Evolutionary conservation across 169 alveolate species (phyloP), one percentile per base, ranked within the genome.

Genomic region (Eimeria mitis): DNA sequence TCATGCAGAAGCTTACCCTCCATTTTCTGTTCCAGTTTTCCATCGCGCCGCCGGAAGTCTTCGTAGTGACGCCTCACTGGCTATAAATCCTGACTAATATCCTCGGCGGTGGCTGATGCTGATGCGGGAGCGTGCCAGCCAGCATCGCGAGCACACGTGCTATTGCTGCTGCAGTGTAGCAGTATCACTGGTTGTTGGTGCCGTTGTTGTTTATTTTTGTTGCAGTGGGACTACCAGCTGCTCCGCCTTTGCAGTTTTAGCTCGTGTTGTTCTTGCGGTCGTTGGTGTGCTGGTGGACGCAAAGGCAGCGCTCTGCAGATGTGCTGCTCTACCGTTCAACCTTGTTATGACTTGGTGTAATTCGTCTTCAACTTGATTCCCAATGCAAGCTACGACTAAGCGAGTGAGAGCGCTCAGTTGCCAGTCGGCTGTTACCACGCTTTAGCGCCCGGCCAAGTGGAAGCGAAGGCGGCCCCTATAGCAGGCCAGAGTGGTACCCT

Each of bases 11-110:
- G 28, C 92, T 11, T 42, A 87, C 92, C 81, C 92, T 21, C 92
- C 92, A 87, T 63, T 87, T 87, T 56, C 92, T 49, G 65, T 87
- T 87, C 92, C 92, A 87, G 79, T 56, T 87, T 37, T 87, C 92
- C 92, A 87, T 87, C 34, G 21, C 42, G 92, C 78, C 83, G n/a
- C 59, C 44, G 68, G 31, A 78, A n/a, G 47, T 6, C 88, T 78
- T 47, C 68, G 44, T 1, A 21, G 47, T 49, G 65, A 14, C 68
- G 49, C 88, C 28, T 44, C 49, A 40, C 44, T 42, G 68, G 9
- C 88, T 25, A 49, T 40, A 73, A 73, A 16, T 54, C 83, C 83
- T 73, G 56, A 23, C 83, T 11, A 21, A 42, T 73, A 2, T 73
- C 19, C 83, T 73, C 83, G 83, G 83, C 83, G 83, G 83, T 52